These are phyloP conservation scores for Pestalotiopsis sp. DNA, from an alignment of 2,329 filamentous ascomycete species.

Conservation along the genomic window DNA sequence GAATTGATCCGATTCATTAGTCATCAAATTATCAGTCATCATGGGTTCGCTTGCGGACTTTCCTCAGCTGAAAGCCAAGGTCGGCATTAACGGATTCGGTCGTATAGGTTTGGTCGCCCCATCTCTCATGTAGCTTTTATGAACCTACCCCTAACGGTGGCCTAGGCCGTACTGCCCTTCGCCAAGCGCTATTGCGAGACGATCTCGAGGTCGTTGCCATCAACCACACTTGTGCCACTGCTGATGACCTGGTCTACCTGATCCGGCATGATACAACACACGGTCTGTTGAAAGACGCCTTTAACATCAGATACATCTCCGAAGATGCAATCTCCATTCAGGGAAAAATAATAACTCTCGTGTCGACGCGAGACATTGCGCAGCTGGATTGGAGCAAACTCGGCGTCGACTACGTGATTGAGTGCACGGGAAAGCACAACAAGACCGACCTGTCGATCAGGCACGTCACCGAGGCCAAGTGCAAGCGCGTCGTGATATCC, in stretches of 20 bases:
- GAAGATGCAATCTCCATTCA: neutral
- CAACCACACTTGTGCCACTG: neutral
- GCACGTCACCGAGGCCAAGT: neutral
- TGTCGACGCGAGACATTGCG: neutral
- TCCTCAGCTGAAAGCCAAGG: neutral
- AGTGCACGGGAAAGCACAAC: neutral
- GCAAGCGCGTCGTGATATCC: neutral
- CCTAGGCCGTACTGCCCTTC: neutral
- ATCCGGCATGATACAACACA: neutral
- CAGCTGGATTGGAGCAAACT: neutral
- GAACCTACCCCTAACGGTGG: neutral
- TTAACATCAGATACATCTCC: neutral
- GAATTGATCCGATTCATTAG: neutral
- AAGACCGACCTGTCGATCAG: neutral
- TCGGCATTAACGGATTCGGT: neutral
- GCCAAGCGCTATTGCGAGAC: neutral
- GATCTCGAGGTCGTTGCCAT: neutral
- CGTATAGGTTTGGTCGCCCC: neutral
- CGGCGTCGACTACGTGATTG: neutral
- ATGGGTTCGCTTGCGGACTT: neutral
- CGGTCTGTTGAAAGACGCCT: neutral
- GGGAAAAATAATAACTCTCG: neutral
- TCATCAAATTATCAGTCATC: neutral
- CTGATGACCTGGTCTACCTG: neutral
- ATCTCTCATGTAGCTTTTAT: neutral